These are phyloP conservation scores for Saccharomyces mikatae DNA, from an alignment of 805 yeast genomes.

Conservation along the genomic window DNA sequence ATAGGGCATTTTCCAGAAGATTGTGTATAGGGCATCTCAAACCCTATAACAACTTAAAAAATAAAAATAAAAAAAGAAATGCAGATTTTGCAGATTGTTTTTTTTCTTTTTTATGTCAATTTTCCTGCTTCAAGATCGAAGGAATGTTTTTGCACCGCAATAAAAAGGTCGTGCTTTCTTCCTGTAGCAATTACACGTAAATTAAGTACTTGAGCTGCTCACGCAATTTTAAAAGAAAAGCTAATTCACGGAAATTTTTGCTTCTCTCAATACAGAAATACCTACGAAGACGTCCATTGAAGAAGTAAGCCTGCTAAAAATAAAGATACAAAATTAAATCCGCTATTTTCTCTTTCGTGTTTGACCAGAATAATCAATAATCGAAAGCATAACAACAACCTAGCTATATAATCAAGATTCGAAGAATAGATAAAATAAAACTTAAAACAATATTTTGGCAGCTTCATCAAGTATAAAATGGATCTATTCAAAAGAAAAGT, in stretches of 20 bases:
- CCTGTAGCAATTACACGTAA: neutral
- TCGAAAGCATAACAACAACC: neutral
- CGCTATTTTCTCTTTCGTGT: neutral
- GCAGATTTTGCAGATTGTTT: neutral
- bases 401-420: neutral
- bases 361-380: neutral
- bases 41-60: neutral
- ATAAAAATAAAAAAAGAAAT: neutral
- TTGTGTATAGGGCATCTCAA: neutral
- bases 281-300: neutral
- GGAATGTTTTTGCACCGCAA: neutral
- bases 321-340: neutral
- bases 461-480: constrained; percentile 19
- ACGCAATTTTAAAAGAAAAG: neutral
- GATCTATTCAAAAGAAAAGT: constrained; percentile 37
- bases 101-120: neutral
- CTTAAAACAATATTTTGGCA: neutral
- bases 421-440: neutral
- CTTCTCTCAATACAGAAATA: neutral
- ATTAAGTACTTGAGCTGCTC: neutral
- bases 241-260: neutral
- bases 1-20: neutral
- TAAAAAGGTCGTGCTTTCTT: neutral
- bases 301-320: neutral
- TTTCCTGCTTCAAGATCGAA: neutral